These are phyloP conservation scores for Daldinia sp. DNA, from an alignment of 2,329 filamentous ascomycete species.

Conservation along the genomic window DNA sequence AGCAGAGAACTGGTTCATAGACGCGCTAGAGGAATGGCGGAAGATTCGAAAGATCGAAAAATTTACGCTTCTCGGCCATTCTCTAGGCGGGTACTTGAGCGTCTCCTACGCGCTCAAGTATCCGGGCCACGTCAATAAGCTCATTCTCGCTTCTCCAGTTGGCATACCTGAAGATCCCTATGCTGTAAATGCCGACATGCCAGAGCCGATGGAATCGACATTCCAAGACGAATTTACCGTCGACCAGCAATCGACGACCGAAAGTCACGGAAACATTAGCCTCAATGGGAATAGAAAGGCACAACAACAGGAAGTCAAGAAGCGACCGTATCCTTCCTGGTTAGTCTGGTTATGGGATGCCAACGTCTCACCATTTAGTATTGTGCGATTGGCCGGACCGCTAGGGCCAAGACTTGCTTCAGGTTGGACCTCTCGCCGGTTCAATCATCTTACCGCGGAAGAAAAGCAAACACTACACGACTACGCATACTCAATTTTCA, in stretches of 20 bases:
- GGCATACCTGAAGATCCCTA: constrained; percentile 95
- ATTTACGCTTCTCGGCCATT: constrained; percentile 93
- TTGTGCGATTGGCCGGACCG: constrained; percentile 88
- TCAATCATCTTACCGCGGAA: constrained; percentile 82
- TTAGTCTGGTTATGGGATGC: constrained; percentile 94
- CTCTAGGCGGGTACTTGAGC: constrained; percentile 92
- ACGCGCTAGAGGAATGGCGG: constrained; percentile 96
- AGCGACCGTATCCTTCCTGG: constrained; percentile 79
- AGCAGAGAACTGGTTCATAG: constrained; percentile 94
- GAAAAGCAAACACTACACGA: constrained; percentile 89
- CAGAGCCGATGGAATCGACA: constrained; percentile 77
- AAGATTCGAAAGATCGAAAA: constrained; percentile 86
- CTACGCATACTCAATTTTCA: constrained; percentile 94
- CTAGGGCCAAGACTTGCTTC: constrained; percentile 91
- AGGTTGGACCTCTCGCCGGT: constrained; percentile 92
- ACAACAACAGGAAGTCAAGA: constrained; percentile 42
- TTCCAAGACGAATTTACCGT: constrained; percentile 81
- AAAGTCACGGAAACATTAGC: constrained; percentile 41
- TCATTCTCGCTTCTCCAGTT: constrained; percentile 93
- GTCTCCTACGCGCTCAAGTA: constrained; percentile 97
- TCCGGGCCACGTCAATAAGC: constrained; percentile 91
- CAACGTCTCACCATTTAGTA: constrained; percentile 92
- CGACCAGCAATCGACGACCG: constrained; percentile 63
- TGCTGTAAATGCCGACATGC: constrained; percentile 81
- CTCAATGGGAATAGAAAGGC: constrained; percentile 52